Conservation (phyloP, 108 stramenopile species). For the Poteriospumella lacustris region DNA sequence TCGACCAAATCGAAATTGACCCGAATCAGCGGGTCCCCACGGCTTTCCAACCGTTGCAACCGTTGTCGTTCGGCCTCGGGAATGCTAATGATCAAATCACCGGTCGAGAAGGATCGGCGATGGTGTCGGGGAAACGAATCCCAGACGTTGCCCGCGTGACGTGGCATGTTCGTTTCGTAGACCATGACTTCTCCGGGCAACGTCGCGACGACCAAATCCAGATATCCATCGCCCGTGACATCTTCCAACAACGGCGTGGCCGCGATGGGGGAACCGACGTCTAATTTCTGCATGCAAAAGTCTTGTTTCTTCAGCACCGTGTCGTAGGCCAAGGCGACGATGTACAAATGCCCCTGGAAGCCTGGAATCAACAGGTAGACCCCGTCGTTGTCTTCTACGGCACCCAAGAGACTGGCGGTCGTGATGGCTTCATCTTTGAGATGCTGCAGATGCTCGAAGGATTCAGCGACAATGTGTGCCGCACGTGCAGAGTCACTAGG, state of each 20-base stretch:
- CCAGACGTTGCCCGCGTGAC: slow-evolving; percentile 1
- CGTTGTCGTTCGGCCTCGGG: background rate
- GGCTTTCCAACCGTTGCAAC: background rate
- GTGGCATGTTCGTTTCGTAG: background rate
- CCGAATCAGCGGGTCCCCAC: background rate
- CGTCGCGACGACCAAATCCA: slow-evolving; percentile 1
- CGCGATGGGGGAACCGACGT: background rate
- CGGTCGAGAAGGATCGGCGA: background rate
- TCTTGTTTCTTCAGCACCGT: background rate
- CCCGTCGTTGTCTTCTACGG: too few relatives aligned
- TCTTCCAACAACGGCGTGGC: background rate
- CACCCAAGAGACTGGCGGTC: too few relatives aligned
- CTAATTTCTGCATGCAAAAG: background rate
- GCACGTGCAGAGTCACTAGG: too few relatives aligned
- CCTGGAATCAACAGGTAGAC: background rate
- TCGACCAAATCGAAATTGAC: background rate
- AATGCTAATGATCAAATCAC: background rate
- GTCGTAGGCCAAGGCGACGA: background rate
- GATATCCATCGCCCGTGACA: slow-evolving; percentile 13
- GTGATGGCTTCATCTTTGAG: too few relatives aligned
- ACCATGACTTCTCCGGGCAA: background rate
- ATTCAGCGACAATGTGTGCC: too few relatives aligned
- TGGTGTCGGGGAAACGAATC: background rate
- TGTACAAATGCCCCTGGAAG: background rate
- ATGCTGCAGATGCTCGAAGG: too few relatives aligned